Evolutionary conservation across 2,329 filamentous ascomycete genomes (phyloP), one percentile per base, ranked within the genome.

Genomic region (Leptographium procerum): DNA sequence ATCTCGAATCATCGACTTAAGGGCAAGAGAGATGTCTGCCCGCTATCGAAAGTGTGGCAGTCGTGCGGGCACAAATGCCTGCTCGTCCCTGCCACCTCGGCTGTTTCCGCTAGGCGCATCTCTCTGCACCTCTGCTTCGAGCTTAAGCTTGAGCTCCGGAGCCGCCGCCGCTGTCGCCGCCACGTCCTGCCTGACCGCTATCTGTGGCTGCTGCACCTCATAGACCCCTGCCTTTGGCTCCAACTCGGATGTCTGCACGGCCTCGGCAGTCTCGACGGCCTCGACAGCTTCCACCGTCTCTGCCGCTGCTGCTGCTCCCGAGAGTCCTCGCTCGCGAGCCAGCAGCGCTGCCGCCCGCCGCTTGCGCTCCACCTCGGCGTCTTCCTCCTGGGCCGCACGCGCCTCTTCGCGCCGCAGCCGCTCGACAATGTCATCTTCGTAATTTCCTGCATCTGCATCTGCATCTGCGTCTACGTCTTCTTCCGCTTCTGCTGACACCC

Each of bases 351-450:
- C 82, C 9, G 78, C 79, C 57, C 75, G 71, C 56, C 80, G 74
- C 64, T 77, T 81, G 59, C 73, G 75, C 61, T 78, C 75, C 33
- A 84, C 66, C 48, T 80, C 76, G 29, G 75, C 72, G 22, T 82
- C 75, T 61, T 86, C 81, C 63, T 82, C 75, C 53, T 70, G 70
- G 48, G 73, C 73, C 8, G 79, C 69, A 31, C 70, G 69, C 55
- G 78, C 74, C 60, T 85, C 83, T 63, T 84, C 82, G 29, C 70
- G 66, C 52, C 75, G 73, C 47, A 85, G 65, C 59, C 83, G 76
- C 31, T 80, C 74, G 13, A 83, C 65, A 16, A 79, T 80, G 7
- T 71, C 68, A n/a, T 70, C 64, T n/a, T 70, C 70, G n/a, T n/a
- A n/a, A n/a, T n/a, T n/a, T n/a, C n/a, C n/a, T n/a, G n/a, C n/a